phyloP scores from a whole-genome alignment of 805 yeast genomes.

The Pachysolen tannophilus region DNA sequence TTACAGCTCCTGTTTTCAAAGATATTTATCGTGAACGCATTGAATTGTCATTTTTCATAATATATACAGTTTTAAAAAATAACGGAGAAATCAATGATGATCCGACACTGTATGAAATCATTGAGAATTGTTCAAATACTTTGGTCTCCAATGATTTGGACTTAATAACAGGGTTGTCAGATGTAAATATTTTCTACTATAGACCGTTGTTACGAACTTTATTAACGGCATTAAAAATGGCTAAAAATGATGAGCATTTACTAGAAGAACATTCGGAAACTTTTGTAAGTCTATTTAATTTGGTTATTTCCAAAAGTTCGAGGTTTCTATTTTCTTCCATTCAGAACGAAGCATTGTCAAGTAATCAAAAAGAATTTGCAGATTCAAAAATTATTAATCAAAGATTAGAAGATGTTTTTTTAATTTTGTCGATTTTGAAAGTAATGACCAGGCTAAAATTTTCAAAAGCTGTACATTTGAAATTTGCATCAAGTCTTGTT shows the following conservation, averaged over 20 bases:
- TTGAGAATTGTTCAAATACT: constrained; percentile 34
- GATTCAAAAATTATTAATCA: constrained; percentile 30
- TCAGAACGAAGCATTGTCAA: constrained; percentile 42
- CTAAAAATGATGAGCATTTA: constrained; percentile 30
- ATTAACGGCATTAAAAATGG: constrained; percentile 37
- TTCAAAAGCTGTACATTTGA: constrained; percentile 36
- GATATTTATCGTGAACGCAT: constrained; percentile 53
- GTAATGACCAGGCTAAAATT: constrained; percentile 43
- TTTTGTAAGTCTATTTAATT: constrained; percentile 49
- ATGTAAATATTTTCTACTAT: constrained; percentile 33
- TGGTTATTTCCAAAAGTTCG: constrained; percentile 61
- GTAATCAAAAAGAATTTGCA: constrained; percentile 28
- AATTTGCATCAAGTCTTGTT: constrained; percentile 43
- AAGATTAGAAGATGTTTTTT: constrained; percentile 55
- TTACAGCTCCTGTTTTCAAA: constrained; percentile 36
- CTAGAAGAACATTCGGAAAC: constrained; percentile 42
- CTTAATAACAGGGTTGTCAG: constrained; percentile 33
- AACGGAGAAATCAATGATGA: constrained; percentile 21
- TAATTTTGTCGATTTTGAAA: constrained; percentile 59
- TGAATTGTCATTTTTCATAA: constrained; percentile 55
- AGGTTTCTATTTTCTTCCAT: constrained; percentile 48
- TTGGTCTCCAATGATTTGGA: constrained; percentile 42
- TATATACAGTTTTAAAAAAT: constrained; percentile 29
- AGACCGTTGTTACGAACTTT: constrained; percentile 56
- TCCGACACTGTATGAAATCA: constrained; percentile 30